phyloP scores from a whole-genome alignment of 2,329 filamentous ascomycete species.

The Fusarium succisae region DNA sequence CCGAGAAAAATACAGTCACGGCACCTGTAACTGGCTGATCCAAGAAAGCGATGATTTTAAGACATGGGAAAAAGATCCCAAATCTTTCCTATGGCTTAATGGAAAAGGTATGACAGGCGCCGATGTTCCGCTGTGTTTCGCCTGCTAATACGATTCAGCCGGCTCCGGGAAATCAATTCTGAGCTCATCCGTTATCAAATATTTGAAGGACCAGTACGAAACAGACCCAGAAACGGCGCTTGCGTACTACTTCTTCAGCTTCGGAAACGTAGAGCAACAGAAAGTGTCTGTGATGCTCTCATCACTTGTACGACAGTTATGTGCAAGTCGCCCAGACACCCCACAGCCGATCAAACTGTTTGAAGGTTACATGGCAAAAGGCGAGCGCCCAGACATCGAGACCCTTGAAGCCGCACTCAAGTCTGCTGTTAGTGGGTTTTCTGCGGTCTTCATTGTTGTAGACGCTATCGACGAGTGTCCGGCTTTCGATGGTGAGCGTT shows the following conservation, averaged over 20 bases:
- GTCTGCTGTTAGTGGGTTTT: accelerated
- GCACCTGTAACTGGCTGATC: accelerated
- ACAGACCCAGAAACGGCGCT: accelerated
- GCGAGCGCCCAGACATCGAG: background rate
- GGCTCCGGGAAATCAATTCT: background rate
- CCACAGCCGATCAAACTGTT: background rate
- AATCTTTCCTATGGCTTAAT: background rate
- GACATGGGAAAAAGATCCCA: accelerated
- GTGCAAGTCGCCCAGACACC: accelerated
- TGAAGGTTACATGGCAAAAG: accelerated
- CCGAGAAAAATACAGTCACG: background rate
- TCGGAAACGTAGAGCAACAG: accelerated
- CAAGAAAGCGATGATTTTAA: accelerated
- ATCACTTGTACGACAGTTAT: accelerated
- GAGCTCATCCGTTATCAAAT: accelerated
- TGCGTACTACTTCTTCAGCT: background rate
- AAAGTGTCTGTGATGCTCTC: accelerated
- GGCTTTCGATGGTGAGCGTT: accelerated
- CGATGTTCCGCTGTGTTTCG: accelerated
- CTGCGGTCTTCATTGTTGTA: accelerated
- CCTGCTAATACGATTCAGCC: accelerated
- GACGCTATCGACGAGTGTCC: background rate
- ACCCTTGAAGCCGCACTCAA: accelerated
- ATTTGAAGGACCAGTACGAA: background rate
- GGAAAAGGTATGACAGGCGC: background rate